phyloP scores from a whole-genome alignment of 257 asterid species.

The Solanum sitiens region DNA sequence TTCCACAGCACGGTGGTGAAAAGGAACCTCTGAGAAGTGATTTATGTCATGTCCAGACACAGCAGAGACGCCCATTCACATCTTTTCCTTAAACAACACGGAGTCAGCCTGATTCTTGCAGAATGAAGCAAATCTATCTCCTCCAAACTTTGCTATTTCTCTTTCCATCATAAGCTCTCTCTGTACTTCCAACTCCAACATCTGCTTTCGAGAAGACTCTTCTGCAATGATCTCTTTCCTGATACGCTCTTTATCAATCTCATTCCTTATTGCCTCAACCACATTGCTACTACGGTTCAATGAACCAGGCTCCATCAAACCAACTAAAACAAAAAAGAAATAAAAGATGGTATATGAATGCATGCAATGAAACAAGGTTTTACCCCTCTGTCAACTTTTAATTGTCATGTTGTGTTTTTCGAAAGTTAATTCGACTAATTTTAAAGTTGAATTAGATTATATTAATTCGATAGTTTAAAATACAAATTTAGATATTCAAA shows the following conservation, averaged over 20 bases:
- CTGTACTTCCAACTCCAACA: slow-evolving; percentile 51
- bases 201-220: slow-evolving; percentile 33
- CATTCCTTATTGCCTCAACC: not conserved
- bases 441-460: no score
- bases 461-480: no score
- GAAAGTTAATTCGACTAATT: no score
- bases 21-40: slow-evolving; percentile 2
- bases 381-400: no score
- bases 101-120: not conserved
- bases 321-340: not conserved
- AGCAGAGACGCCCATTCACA: not conserved
- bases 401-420: no score
- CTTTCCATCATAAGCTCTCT: slow-evolving; percentile 40
- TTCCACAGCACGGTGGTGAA: not conserved
- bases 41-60: not conserved
- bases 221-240: slow-evolving; percentile 39
- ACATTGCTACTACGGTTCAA: not conserved
- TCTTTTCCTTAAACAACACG: not conserved
- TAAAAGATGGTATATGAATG: not conserved
- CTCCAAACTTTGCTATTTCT: slow-evolving; percentile 16
- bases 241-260: slow-evolving; percentile 37
- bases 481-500: no score
- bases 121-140: slow-evolving; percentile 3
- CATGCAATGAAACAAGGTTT: not conserved
- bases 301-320: not conserved